These are phyloP conservation scores for Neopestalotiopsis sp. DNA, from an alignment of 2,329 filamentous ascomycete species.

Conservation along the genomic window DNA sequence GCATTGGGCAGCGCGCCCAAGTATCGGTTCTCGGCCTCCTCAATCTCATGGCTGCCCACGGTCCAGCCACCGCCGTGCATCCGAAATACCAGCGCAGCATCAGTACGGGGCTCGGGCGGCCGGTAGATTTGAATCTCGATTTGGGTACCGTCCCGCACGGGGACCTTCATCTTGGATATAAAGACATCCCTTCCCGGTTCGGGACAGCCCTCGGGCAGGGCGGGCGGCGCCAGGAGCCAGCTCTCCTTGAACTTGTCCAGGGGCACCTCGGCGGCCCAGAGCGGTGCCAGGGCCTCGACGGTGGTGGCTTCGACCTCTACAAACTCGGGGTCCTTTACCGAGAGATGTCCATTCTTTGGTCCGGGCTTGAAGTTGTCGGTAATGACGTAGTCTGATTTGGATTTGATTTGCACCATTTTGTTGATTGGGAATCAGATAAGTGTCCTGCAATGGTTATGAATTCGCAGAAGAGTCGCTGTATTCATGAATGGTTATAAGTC, in stretches of 20 bases:
- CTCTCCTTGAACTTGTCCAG: conserved; percentile 22
- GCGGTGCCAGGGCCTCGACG: conserved; percentile 28
- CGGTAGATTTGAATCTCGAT: conserved; percentile 43
- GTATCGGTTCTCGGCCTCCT: conserved; percentile 41
- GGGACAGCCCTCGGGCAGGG: conserved; percentile 34
- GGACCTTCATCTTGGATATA: conserved; percentile 33
- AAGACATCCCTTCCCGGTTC: conserved; percentile 39
- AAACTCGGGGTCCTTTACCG: conserved; percentile 38
- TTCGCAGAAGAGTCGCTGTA: background rate
- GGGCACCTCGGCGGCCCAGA: conserved; percentile 35
- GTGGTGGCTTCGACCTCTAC: conserved; percentile 31
- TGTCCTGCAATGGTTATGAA: background rate
- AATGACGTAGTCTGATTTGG: conserved; percentile 32
- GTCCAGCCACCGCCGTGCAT: conserved; percentile 44
- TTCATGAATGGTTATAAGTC: conserved; percentile 12
- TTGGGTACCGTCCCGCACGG: conserved; percentile 37
- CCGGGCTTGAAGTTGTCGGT: conserved; percentile 38
- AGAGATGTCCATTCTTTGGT: conserved; percentile 40
- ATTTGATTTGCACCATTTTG: conserved; percentile 25
- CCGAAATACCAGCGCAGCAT: conserved; percentile 36
- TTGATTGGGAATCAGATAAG: background rate
- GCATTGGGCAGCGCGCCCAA: conserved; percentile 37
- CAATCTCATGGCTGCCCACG: conserved; percentile 39
- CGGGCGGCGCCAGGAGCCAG: conserved; percentile 29
- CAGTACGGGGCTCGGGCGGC: conserved; percentile 26